Evolutionary conservation across 2,329 filamentous ascomycete species (phyloP), one percentile per base, ranked within the genome.

Genomic region (Cladophialophora immunda): DNA sequence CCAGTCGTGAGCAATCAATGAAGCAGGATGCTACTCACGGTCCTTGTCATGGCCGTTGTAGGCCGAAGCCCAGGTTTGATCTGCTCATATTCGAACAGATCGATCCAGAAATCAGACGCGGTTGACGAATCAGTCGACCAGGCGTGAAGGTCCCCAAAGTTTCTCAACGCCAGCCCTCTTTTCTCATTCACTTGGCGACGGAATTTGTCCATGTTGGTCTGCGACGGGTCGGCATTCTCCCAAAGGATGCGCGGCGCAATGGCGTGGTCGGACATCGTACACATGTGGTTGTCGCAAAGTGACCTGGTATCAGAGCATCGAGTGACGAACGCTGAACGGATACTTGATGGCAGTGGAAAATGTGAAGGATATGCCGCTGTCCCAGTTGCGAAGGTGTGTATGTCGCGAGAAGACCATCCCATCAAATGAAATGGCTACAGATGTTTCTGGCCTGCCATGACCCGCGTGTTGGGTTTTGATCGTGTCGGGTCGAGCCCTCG

Each of bases 21-120:
- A 22, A 41, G 56, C 17, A n/a, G 15, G 11, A 59, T 22, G n/a
- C 17, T 29, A 34, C 57, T 7, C 11, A 36, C 54, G 6, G 9
- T n/a, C 27, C 47, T 2, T 29, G 4, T 17, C 11, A 25, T 25
- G 7, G 22, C 47, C 19, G 9, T 25, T 5, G 27, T 25, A 13
- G 47, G 47, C 47, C 9, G 8, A 4, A 29, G 1, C 1, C 29
- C 36, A 17, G 30, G n/a, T 27, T 59, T 59, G 15, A 59, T 25
- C 22, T 59, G n/a, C 19, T 25, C 32, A 11, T 38, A 59, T 4
- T 41, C 6, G 22, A 59, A 41, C 36, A 59, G 36, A n/a, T 59
- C 56, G 22, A 59, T 19, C 56, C 56, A 59, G 36, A 59, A 59
- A 25, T 59, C 34, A 15, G 32, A 13, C 29, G 56, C 56, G 2